A percentile compares a stretch with the other conserved stretches of the same genome.
Conservation (phyloP, 148 eudicot species). For the Camellia sinensis region DNA sequence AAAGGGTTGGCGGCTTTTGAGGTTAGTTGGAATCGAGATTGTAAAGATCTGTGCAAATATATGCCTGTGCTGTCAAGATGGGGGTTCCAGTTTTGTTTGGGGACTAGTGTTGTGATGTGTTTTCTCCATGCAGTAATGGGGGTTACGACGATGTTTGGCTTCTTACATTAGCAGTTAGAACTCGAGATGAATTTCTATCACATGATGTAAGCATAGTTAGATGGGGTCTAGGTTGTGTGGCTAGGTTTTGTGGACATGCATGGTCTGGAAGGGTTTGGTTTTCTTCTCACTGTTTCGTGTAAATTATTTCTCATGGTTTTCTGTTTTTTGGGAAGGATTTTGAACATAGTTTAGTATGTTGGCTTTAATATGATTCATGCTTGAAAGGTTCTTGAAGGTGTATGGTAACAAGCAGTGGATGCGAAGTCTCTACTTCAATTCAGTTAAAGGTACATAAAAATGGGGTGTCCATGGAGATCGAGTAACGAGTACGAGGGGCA, state of each 20-base stretch:
- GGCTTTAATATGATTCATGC: no score
- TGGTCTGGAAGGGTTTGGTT: neutral
- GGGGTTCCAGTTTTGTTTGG: neutral
- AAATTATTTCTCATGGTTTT: neutral
- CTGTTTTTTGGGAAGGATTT: neutral
- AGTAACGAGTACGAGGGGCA: no score
- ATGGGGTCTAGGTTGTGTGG: neutral
- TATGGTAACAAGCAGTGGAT: no score
- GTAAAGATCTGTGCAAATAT: constrained; percentile 5
- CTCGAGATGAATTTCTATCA: neutral
- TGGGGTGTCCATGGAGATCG: no score
- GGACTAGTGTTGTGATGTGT: neutral
- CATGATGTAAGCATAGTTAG: neutral
- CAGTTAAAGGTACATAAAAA: no score
- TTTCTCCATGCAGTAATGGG: neutral
- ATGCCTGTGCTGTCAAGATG: neutral
- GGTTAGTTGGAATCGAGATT: neutral
- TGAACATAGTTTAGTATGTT: neutral
- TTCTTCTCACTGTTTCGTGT: neutral
- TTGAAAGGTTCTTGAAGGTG: no score
- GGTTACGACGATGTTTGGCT: neutral
- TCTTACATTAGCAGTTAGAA: neutral
- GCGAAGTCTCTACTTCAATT: no score
- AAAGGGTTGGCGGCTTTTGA: constrained; percentile 55
- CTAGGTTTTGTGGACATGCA: neutral